These are phyloP conservation scores for Blepharisma japonicum DNA, from an alignment of 73 alveolate genomes.

Conservation along the genomic window DNA sequence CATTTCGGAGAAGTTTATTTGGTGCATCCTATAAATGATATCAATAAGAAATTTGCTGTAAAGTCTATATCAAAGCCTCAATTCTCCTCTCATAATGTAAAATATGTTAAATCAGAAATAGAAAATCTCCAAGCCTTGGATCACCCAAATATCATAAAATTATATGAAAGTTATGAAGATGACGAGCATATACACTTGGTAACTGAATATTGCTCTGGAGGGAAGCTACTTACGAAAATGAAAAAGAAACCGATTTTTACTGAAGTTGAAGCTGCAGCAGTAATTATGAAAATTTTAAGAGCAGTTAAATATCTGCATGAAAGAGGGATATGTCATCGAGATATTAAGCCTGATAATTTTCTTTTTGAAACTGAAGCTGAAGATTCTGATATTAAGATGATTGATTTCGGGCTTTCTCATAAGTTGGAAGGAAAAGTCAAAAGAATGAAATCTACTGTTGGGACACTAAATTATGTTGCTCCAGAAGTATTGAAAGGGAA, in stretches of 20 bases:
- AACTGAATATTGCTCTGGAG: constrained; percentile 23
- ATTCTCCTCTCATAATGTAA: too few relatives aligned
- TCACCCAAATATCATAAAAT: constrained; percentile 21
- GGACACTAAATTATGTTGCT: constrained; percentile 38
- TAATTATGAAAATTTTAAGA: constrained; percentile 46
- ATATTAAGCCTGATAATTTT: constrained; percentile 73
- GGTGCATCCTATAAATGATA: too few relatives aligned
- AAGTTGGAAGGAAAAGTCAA: too few relatives aligned
- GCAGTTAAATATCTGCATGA: constrained; percentile 66
- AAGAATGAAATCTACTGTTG: constrained; percentile 27
- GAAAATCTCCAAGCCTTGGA: constrained; percentile 34
- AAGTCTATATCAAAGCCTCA: too few relatives aligned
- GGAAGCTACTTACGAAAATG: background rate
- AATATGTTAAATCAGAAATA: constrained; percentile 32
- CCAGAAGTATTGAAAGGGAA: constrained; percentile 39
- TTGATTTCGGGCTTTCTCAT: constrained; percentile 42
- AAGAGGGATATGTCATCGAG: constrained; percentile 62
- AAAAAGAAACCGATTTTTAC: background rate
- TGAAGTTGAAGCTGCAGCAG: background rate
- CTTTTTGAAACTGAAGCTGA: constrained; percentile 38
- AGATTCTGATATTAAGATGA: constrained; percentile 40
- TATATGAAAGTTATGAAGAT: constrained; percentile 18
- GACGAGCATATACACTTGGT: background rate
- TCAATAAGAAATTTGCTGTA: too few relatives aligned
- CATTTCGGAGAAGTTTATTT: too few relatives aligned